These are phyloP conservation scores for Alternaria atra DNA, from an alignment of 2,329 filamentous ascomycete species.

Conservation along the genomic window DNA sequence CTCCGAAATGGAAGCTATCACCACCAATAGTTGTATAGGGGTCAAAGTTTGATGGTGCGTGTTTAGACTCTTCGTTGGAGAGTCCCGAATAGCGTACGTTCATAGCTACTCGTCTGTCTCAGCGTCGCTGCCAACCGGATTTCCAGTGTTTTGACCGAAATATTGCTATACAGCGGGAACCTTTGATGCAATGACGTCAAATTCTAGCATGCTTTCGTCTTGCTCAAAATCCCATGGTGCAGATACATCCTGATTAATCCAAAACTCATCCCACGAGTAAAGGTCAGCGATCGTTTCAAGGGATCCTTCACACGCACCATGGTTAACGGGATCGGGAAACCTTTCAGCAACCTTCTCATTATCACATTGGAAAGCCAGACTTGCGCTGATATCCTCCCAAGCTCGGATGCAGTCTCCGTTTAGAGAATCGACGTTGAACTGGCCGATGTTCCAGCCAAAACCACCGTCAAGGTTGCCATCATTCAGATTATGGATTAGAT, in stretches of 20 bases:
- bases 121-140: neutral
- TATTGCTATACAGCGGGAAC: neutral
- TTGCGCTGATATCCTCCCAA: neutral
- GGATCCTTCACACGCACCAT: neutral
- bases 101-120: neutral
- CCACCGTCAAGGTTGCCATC: neutral
- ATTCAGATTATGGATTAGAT: no score
- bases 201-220: neutral
- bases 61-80: neutral
- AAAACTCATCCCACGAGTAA: neutral
- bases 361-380: neutral
- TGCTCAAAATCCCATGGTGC: neutral
- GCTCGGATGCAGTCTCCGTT: neutral
- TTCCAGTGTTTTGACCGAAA: neutral
- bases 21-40: neutral
- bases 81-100: neutral
- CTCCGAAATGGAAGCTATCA: neutral
- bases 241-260: neutral
- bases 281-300: neutral
- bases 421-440: neutral
- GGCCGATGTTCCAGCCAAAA: neutral
- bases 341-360: neutral
- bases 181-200: neutral
- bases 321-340: neutral
- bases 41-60: neutral